Base-by-base conservation (phyloP, 495 filamentous ascomycete genomes). In the Lasiosphaeris hirsuta region DNA sequence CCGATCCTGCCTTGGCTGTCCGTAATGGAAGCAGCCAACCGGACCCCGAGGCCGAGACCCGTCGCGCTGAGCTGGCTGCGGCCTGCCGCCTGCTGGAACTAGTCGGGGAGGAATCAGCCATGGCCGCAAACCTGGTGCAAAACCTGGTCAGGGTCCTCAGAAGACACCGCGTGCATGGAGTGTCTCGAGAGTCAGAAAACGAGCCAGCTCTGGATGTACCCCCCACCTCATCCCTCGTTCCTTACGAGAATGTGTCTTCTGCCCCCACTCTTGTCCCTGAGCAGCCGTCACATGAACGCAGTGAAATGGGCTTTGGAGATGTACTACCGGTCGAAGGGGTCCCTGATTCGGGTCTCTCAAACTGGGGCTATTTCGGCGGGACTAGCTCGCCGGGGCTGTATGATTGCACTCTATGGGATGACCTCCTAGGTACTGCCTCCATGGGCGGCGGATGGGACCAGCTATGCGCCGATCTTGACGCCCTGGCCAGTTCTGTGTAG, bases 351-450 rank as follows among this genome's bases (percentile, higher is more conserved):
- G 23, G 23, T 30, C 5, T 30, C 5, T 2, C 23, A 30, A 30
- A 30, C 23, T 30, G 23, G 23, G 2, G 23, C 5, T 30, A 30
- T 30, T 30, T 30, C 23, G 5, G 23, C 5, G 23, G 23, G 23
- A 30, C 2, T 5, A 30, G 23, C 23, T 30, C 23, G 23, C 5
- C 23, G 23, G 23, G 5, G 23, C 23, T 30, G 23, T 30, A 30
- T 30, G 23, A 30, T 30, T 2, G 23, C 46, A n/a, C 33, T 10
- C n/a, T 13, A 13, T 33, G 33, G 8, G 23, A 36, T 23, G 19
- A 74, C 13, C 59, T 71, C 50, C 8, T 30, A 36, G 15, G 30
- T 13, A 35, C 40, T 8, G 46, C 33, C 15, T 36, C 35, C 17
- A 33, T 19, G 1, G 46, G 46, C 46, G 33, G 36, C 4, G 33